Evolutionary conservation across 2,329 filamentous ascomycete species (phyloP), one percentile per base, ranked within the genome.

Genomic region (Apiospora aurea): DNA sequence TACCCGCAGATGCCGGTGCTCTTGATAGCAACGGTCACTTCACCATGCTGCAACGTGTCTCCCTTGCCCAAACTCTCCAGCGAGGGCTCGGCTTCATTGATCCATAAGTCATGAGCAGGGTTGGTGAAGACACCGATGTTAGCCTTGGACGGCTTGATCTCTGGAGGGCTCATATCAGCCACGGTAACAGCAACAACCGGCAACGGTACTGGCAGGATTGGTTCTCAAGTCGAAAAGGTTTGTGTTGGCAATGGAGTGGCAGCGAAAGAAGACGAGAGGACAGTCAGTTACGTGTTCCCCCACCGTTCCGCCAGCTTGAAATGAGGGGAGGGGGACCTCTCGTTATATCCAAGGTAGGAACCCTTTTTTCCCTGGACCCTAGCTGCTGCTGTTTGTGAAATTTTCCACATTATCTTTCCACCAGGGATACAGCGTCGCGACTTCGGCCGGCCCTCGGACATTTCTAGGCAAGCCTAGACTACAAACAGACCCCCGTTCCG

Each of bases 91-190:
- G 95, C 91, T 75, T 94, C 91, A 71, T 88, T 93, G 73, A 98
- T 90, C 94, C 95, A 98, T 70, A 98, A 87, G 73, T 97, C 93
- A 82, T 98, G 96, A 72, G 90, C 89, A 24, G 96, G 94, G 85
- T 98, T 97, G 70, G 96, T 98, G 87, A 93, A 98, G 76, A 98
- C 95, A 77, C 95, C 96, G 80, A 98, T 97, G 85, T 98, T 98
- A 72, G 93, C 85, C 88, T 97, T 96, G 72, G 88, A 85, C 67
- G 88, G 84, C 81, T 84, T 67, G 70, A 71, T 46, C 18, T 67
- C 72, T 24, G 67, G 66, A 43, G 72, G 72, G 57, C 72, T 73
- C 72, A 73, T 73, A 13, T 69, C 71, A 69, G 26, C n/a, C 4
- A 29, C 5, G 21, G 66, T 21, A 18, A 11, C 26, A 46, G 43